phyloP scores from a whole-genome alignment of 1,284 basidiomycete species.

The Psilocybe mexicana region DNA sequence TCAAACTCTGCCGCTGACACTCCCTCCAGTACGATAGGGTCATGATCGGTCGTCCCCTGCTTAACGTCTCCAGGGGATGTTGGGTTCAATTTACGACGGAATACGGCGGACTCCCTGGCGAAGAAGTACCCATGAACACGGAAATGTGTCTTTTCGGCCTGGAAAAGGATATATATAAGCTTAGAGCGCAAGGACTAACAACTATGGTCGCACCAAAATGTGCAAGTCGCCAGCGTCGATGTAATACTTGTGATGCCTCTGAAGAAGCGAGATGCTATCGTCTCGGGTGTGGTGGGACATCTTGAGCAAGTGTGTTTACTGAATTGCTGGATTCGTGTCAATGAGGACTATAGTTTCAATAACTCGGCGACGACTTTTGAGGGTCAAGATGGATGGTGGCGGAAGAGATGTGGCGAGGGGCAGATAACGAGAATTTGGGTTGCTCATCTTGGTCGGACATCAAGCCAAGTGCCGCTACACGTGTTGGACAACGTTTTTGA shows the following conservation, averaged over 20 bases:
- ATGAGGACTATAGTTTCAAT: background rate
- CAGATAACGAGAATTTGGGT: background rate
- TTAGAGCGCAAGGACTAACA: background rate
- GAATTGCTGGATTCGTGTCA: background rate
- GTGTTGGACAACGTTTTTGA: background rate
- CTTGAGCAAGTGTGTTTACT: background rate
- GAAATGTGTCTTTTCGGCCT: constrained; percentile 51
- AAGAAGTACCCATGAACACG: constrained; percentile 59
- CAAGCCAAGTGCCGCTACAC: background rate
- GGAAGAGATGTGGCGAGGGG: background rate
- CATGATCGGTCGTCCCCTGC: constrained; percentile 41
- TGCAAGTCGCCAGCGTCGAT: constrained; percentile 54
- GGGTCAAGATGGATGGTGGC: background rate
- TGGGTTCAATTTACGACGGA: constrained; percentile 43
- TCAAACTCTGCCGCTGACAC: constrained; percentile 50
- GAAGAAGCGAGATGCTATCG: constrained; percentile 21
- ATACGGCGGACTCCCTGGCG: constrained; percentile 54
- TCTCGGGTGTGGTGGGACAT: constrained; percentile 17
- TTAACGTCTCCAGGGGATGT: constrained; percentile 34
- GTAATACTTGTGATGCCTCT: constrained; percentile 43
- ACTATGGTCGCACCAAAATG: constrained; percentile 43
- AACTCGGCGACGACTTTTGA: background rate
- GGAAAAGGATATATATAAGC: background rate
- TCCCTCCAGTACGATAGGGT: constrained; percentile 46
- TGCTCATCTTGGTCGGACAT: background rate